Percentiles rank a stretch among this genome's conserved stretches.
phyloP scores from a whole-genome alignment of 2,329 filamentous ascomycete species.

The Cercospora janseana region DNA sequence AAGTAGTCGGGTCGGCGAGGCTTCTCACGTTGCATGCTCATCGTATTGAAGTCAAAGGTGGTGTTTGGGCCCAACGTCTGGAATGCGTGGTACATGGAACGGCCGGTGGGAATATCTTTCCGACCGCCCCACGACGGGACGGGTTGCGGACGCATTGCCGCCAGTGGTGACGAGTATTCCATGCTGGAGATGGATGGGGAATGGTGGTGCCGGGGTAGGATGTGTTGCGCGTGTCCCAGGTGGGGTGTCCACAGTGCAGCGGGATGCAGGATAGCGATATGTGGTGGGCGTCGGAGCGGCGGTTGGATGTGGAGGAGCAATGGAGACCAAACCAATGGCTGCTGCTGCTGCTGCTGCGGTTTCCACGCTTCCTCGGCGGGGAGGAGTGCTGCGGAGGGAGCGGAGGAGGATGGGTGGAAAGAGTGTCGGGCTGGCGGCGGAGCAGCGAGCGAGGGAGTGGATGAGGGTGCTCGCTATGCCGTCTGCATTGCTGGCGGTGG shows the following conservation, averaged over 20 bases:
- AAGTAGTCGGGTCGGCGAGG: slow-evolving; percentile 75
- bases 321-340: slow-evolving; percentile 14
- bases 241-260: not conserved
- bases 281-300: not conserved
- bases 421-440: too few species aligned
- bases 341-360: slow-evolving; percentile 11
- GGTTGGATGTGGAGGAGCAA: slow-evolving; percentile 14
- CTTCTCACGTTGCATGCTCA: slow-evolving; percentile 71
- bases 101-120: slow-evolving; percentile 53
- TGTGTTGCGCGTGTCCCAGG: slow-evolving; percentile 15
- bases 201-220: slow-evolving; percentile 3
- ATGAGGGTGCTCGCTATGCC: slow-evolving; percentile 1
- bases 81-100: slow-evolving; percentile 52
- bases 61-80: slow-evolving; percentile 57
- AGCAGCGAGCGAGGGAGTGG: slow-evolving; percentile 13
- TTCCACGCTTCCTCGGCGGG: too few species aligned
- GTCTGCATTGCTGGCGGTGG: slow-evolving; percentile 10
- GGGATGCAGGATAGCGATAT: slow-evolving; percentile 9
- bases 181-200: slow-evolving; percentile 50
- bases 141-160: slow-evolving; percentile 79
- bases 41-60: slow-evolving; percentile 72
- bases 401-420: too few species aligned
- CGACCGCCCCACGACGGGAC: slow-evolving; percentile 61
- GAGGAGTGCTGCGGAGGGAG: too few species aligned
- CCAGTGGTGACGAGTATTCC: slow-evolving; percentile 91